These are phyloP conservation scores for Drechslera avenae DNA, from an alignment of 2,329 filamentous ascomycete species.

Conservation along the genomic window DNA sequence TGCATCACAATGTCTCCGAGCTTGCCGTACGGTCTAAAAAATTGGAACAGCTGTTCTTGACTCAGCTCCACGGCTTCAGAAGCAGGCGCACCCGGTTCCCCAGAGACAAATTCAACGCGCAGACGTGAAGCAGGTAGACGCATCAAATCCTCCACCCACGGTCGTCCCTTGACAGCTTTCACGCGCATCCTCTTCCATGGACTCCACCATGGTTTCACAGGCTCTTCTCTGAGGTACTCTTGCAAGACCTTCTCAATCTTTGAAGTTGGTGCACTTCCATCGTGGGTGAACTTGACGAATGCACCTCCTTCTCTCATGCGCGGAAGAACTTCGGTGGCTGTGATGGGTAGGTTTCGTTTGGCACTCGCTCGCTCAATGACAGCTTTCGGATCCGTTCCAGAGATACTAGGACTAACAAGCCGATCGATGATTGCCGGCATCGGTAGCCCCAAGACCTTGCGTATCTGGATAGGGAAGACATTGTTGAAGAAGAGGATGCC, in stretches of 20 bases:
- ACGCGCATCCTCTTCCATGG: constrained; percentile 76
- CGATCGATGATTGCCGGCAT: constrained; percentile 58
- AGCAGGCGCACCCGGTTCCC: constrained; percentile 71
- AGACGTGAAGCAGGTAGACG: constrained; percentile 77
- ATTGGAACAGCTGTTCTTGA: constrained; percentile 82
- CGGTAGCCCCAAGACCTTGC: constrained; percentile 63
- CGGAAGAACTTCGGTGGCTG: constrained; percentile 80
- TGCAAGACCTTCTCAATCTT: constrained; percentile 67
- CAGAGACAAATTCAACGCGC: constrained; percentile 82
- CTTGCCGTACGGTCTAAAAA: constrained; percentile 91
- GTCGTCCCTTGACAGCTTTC: constrained; percentile 77
- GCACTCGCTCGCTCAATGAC: constrained; percentile 63
- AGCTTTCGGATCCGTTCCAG: constrained; percentile 61
- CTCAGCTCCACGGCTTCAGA: constrained; percentile 75
- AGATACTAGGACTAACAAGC: constrained; percentile 57
- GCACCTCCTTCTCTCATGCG: constrained; percentile 89
- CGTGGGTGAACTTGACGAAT: constrained; percentile 81
- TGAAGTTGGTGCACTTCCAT: constrained; percentile 52
- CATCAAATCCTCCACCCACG: constrained; percentile 93
- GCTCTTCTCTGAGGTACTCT: constrained; percentile 68
- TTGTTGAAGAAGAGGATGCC: constrained; percentile 90
- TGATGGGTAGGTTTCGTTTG: constrained; percentile 65
- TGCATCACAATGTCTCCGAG: constrained; percentile 83
- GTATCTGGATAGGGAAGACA: constrained; percentile 80
- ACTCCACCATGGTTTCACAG: constrained; percentile 88